Evolutionary conservation across 2,329 filamentous ascomycete genomes (phyloP).

Genomic region (Ceratocystis destructans): DNA sequence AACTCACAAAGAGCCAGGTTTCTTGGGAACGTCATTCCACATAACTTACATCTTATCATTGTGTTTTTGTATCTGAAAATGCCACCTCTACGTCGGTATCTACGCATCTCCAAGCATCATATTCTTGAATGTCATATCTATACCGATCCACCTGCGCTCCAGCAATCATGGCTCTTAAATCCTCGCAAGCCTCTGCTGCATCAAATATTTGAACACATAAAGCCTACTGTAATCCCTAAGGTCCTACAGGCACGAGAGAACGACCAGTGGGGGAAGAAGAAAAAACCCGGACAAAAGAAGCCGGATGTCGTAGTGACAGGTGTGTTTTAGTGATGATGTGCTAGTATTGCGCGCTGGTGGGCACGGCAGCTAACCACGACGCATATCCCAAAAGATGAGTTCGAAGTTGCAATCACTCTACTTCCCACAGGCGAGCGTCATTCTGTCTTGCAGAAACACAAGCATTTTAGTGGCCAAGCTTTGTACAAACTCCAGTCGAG

Average conservation of each 20-base stretch:
- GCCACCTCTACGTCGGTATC: constrained; percentile 78
- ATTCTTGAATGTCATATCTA: constrained; percentile 96
- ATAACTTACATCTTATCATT: neutral
- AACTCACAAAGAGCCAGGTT: neutral
- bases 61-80: constrained; percentile 34
- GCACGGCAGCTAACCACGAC: constrained; percentile 9
- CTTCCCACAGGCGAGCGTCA: constrained; percentile 76
- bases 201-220: constrained; percentile 71
- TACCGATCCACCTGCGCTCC: constrained; percentile 75
- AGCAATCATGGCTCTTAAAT: constrained; percentile 71
- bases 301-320: constrained; percentile 66
- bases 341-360: neutral
- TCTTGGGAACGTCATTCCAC: neutral
- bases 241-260: constrained; percentile 64
- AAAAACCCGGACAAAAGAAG: constrained; percentile 55
- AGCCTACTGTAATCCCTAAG: constrained; percentile 78
- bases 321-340: constrained; percentile 29
- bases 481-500: constrained; percentile 24
- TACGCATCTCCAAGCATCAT: constrained; percentile 83
- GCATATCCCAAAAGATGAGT: constrained; percentile 56
- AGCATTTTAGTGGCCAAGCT: constrained; percentile 42
- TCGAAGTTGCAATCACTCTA: constrained; percentile 87
- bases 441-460: constrained; percentile 73
- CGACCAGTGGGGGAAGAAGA: constrained; percentile 51
- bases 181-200: constrained; percentile 62